phyloP scores from a whole-genome alignment of 2,329 filamentous ascomycete species.

The Coniochaeta ligniaria region DNA sequence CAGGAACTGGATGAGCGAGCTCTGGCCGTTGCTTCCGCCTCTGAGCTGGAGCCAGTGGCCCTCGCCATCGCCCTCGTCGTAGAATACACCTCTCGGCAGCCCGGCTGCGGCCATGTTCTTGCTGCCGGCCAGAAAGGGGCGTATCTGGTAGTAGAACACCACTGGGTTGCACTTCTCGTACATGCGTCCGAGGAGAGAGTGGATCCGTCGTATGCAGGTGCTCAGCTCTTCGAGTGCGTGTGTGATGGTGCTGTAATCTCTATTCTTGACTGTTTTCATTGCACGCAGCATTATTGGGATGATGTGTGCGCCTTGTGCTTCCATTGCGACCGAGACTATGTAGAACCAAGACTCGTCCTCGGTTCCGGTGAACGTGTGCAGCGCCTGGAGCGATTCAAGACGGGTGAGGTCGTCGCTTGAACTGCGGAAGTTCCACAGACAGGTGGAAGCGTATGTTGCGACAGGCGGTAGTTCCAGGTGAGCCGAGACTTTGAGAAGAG shows the following conservation, averaged over 20 bases:
- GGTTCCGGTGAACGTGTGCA: constrained; percentile 83
- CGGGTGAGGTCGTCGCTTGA: constrained; percentile 45
- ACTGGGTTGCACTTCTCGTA: constrained; percentile 82
- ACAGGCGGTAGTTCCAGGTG: constrained; percentile 78
- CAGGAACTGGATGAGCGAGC: constrained; percentile 87
- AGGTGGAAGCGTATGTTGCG: constrained; percentile 81
- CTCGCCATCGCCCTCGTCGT: constrained; percentile 64
- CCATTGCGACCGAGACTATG: constrained; percentile 80
- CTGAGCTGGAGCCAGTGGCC: constrained; percentile 68
- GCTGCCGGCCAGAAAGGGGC: constrained; percentile 83
- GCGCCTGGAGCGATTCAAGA: constrained; percentile 61
- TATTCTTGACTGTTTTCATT: constrained; percentile 57
- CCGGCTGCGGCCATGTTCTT: constrained; percentile 88
- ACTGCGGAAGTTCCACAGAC: constrained; percentile 83
- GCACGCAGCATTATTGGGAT: constrained; percentile 74
- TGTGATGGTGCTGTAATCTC: constrained; percentile 54
- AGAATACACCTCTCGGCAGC: constrained; percentile 75
- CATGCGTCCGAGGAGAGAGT: constrained; percentile 68
- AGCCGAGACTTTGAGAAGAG: constrained; percentile 63
- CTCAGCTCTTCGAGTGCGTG: constrained; percentile 59
- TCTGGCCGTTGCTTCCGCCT: constrained; percentile 92
- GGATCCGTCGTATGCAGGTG: constrained; percentile 61
- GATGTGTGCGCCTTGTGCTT: constrained; percentile 68
- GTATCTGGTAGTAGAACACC: constrained; percentile 82
- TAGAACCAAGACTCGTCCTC: constrained; percentile 94